phyloP scores from a whole-genome alignment of 2,329 filamentous ascomycete species.

The Cladosporium phlei region DNA sequence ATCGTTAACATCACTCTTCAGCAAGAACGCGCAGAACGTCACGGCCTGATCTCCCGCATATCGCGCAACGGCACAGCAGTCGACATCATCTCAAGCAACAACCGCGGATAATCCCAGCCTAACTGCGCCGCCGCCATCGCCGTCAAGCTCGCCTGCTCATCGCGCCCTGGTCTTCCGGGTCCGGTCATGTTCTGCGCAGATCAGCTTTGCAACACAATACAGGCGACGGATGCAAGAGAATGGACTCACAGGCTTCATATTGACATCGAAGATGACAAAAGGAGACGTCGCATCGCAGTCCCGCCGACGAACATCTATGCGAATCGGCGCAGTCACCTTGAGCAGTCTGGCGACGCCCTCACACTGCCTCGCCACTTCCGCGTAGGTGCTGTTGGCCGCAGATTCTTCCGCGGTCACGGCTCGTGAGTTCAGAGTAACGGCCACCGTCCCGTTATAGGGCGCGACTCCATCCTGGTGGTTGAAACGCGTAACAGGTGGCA shows the following conservation, averaged over 20 bases:
- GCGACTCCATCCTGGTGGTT: slow-evolving; percentile 47
- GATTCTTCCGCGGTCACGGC: slow-evolving; percentile 34
- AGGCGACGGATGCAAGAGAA: slow-evolving; percentile 13
- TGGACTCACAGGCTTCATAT: slow-evolving; percentile 4
- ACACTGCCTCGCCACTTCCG: slow-evolving; percentile 35
- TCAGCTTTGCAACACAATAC: slow-evolving; percentile 43
- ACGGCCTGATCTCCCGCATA: slow-evolving; percentile 5
- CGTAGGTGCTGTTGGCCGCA: slow-evolving; percentile 31
- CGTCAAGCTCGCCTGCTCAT: slow-evolving; percentile 46
- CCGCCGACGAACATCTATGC: slow-evolving; percentile 45
- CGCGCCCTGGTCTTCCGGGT: slow-evolving; percentile 43
- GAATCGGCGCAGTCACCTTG: slow-evolving; percentile 41
- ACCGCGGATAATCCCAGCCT: slow-evolving; percentile 40
- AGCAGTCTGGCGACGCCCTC: slow-evolving; percentile 38
- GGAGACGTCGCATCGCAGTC: neutral
- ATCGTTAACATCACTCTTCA: no score
- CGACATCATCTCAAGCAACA: slow-evolving; percentile 36
- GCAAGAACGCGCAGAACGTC: no score
- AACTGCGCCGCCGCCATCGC: slow-evolving; percentile 40
- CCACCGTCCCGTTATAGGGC: slow-evolving; percentile 47
- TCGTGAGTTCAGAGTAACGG: slow-evolving; percentile 45
- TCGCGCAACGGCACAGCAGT: slow-evolving; percentile 14
- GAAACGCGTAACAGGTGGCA: slow-evolving; percentile 45
- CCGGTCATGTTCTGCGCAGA: slow-evolving; percentile 49
- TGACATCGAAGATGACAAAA: neutral